Evolutionary conservation across 805 yeast genomes (phyloP), one percentile per base, ranked within the genome.

Genomic region (Spathaspora girioi): DNA sequence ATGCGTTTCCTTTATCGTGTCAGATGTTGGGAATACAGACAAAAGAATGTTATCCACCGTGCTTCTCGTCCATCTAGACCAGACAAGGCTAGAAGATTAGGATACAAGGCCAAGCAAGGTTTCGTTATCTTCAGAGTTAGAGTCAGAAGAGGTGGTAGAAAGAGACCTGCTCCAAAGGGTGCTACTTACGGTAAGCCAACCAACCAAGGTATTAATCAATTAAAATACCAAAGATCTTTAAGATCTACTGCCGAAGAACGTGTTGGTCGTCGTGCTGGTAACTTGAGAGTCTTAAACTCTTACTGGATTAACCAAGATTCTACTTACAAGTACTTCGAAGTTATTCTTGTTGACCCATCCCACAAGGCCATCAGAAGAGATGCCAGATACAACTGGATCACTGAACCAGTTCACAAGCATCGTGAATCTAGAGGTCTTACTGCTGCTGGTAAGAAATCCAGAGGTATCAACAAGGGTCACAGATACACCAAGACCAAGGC

Each of bases 1-100:
- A 82, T 89, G 83, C 89, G 99, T 82, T 94, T 94, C 90, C 83
- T 94, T 75, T 89, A 88, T 82, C 88, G 99, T 80, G 97, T 94
- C 86, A 90, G 99, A 89, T 94, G 97, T 83, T 94, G 99, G 99
- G 99, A 94, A 82, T 94, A 91, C 96, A 92, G 99, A 84, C 99
- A 94, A 84, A 86, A 87, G 84, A 86, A 83, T 73, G 98, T 92
- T 66, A 87, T 94, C 80, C 98, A 94, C 97, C 88, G 99, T 80
- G 97, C 97, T 67, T 68, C 96, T 55, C 90, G 93, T 79, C 99
- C 99, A 71, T 87, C 97, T 67, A 92, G 98, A 82, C 99, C 99
- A 79, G 99, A 94, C 82, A 94, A 94, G 94, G 99, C 99, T 72
- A 93, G 99, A 87, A 90, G 96, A 81, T 87, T 94, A 73, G 99